Percentiles rank a stretch among this genome's conserved stretches.
These are phyloP conservation scores for Calamus simplicifolius DNA, from an alignment of 176 grass and related monocot genomes.

Conservation along the genomic window DNA sequence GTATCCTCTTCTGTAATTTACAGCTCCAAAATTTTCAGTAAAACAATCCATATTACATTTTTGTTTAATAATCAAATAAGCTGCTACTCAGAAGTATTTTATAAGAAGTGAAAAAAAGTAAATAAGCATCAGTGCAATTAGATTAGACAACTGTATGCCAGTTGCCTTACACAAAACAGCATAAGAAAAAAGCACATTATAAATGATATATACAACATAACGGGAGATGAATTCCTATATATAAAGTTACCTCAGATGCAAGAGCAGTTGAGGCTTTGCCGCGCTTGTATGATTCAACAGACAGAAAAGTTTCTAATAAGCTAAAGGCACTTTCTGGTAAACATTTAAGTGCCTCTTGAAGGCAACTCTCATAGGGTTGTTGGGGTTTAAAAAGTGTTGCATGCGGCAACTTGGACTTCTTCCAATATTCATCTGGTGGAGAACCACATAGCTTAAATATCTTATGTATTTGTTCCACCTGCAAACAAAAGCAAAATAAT, in stretches of 20 bases:
- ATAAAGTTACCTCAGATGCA: constrained; percentile 41
- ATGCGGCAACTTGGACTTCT: constrained; percentile 31
- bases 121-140: too few relatives aligned
- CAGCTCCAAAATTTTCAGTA: too few relatives aligned
- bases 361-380: constrained; percentile 41
- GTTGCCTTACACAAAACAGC: too few relatives aligned
- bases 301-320: constrained; percentile 49
- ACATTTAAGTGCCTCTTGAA: constrained; percentile 37
- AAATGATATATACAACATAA: not conserved
- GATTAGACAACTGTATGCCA: too few relatives aligned
- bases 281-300: constrained; percentile 50
- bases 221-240: not conserved
- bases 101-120: too few relatives aligned
- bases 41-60: too few relatives aligned
- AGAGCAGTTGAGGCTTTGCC: constrained; percentile 67
- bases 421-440: constrained; percentile 70
- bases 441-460: constrained; percentile 98
- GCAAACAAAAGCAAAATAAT: not conserved
- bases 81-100: too few relatives aligned
- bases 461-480: constrained; percentile 92
- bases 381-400: constrained; percentile 66
- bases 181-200: not conserved
- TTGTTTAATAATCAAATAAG: too few relatives aligned
- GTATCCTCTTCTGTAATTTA: too few relatives aligned
- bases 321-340: constrained; percentile 39